These are phyloP conservation scores for Epichloe glyceriae DNA, from an alignment of 2,329 filamentous ascomycete species.

Conservation along the genomic window DNA sequence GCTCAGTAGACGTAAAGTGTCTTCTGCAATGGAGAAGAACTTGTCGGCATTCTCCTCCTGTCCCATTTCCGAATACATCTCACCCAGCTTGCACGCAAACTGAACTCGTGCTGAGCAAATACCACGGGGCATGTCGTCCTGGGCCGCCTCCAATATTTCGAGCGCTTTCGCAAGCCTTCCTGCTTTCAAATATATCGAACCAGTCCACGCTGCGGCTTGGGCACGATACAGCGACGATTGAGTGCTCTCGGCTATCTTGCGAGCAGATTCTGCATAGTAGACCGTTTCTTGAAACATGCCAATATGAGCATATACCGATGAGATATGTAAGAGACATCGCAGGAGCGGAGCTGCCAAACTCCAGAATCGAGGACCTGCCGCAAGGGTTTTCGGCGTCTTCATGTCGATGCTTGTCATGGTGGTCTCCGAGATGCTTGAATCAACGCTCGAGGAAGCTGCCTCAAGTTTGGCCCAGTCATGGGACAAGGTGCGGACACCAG, in stretches of 20 bases:
- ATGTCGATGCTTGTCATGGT: conserved; percentile 16
- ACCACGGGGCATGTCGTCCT: conserved; percentile 34
- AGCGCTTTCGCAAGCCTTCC: conserved; percentile 46
- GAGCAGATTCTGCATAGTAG: conserved; percentile 75
- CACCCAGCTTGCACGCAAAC: conserved; percentile 42
- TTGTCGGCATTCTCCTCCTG: conserved; percentile 29
- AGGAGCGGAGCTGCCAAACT: conserved; percentile 61
- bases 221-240: conserved; percentile 46
- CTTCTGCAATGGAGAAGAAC: conserved; percentile 36
- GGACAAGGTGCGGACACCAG: conserved; percentile 41
- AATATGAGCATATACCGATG: conserved; percentile 66
- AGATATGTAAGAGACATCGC: conserved; percentile 58
- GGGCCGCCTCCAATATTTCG: conserved; percentile 39
- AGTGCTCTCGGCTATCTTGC: conserved; percentile 60
- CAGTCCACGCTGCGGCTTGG: conserved; percentile 41
- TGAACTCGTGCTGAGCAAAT: conserved; percentile 22
- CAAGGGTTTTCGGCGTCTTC: conserved; percentile 10
- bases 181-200: conserved; percentile 42
- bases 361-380: conserved; percentile 59
- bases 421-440: conserved; percentile 17
- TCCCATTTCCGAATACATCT: conserved; percentile 38
- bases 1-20: conserved; percentile 25
- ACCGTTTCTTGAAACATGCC: conserved; percentile 81
- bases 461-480: conserved; percentile 44
- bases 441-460: conserved; percentile 12